A percentile compares a stretch with the other conserved stretches of the same genome.
Evolutionary conservation across 805 yeast species (phyloP).

Genomic region (Scheffersomyces amazonensis): DNA sequence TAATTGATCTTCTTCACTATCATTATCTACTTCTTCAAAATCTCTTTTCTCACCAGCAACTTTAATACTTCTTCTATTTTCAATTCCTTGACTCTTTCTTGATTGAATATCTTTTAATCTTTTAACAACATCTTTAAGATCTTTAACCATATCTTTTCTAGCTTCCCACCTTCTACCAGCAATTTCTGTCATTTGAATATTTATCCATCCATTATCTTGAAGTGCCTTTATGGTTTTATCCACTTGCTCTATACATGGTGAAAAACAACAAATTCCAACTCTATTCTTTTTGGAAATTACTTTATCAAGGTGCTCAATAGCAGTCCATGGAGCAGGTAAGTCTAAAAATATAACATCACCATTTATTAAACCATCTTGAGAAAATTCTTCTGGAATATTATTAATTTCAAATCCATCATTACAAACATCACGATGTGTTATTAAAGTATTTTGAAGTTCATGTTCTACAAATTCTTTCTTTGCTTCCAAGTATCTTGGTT

Average conservation of each 20-base stretch:
- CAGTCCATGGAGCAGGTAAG: conserved; percentile 96
- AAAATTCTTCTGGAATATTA: conserved; percentile 23
- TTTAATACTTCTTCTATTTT: conserved; percentile 45
- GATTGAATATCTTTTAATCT: conserved; percentile 77
- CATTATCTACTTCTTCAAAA: conserved; percentile 11
- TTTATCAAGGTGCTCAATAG: conserved; percentile 67
- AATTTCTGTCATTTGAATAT: conserved; percentile 89
- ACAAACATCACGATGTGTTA: conserved; percentile 93
- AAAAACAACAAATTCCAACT: conserved; percentile 86
- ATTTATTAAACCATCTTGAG: conserved; percentile 28
- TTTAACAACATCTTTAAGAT: conserved; percentile 70
- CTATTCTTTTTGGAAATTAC: conserved; percentile 54
- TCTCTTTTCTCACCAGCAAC: conserved; percentile 20
- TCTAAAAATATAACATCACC: conserved; percentile 85
- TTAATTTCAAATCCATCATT: conserved; percentile 70
- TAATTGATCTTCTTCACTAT: conserved; percentile 20
- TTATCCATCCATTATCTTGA: conserved; percentile 74
- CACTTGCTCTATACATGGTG: conserved; percentile 98
- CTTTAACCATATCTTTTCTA: conserved; percentile 81
- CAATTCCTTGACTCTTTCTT: conserved; percentile 63
- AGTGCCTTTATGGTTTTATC: conserved; percentile 77
- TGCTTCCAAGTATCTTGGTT: conserved; percentile 79
- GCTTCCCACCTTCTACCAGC: conserved; percentile 86
- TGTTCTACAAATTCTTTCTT: conserved; percentile 71
- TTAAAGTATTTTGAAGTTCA: conserved; percentile 57